Base-by-base conservation (phyloP, 1,139 yeast genomes). In the Geotrichum reessii region DNA sequence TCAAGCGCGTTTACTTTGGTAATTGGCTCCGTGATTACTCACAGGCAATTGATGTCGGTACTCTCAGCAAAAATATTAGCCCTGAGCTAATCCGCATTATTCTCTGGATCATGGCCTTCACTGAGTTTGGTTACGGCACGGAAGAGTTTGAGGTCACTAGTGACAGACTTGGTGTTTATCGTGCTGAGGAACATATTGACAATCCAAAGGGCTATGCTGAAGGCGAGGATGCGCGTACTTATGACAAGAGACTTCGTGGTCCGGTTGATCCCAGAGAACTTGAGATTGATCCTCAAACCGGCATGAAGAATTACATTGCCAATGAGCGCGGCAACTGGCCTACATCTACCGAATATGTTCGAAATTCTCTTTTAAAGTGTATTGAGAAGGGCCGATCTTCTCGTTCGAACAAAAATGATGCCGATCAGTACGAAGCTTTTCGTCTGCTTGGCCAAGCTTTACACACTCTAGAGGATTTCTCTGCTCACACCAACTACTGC, bases 11-110 rank as follows among this genome's bases (percentile, higher is more conserved):
- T 22, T 67, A 67, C 55, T 67, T 66, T 58, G 69, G 70, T 21
- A 67, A 67, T 57, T 67, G 69, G 69, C 63, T 67, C 11, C 60
- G 69, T 19, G 70, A 67, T 53, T 67, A 67, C 48, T 66, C 69
- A 8, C 69, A 67, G 58, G 68, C 68, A 19, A 61, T 67, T 11
- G 69, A 67, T 49, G 66, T 66, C n/a, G 69, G 66, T 8, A 63
- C 68, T 2, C 59, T 67, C 27, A 60, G 62, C 33, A 61, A 62
- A 53, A 66, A 67, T 2, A 57, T 67, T 21, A 61, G 61, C 22
- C 57, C 64, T 2, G 68, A 64, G 37, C 50, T 66, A 27, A 60
- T 67, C 44, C 60, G 65, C 9, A 50, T 65, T 14, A 52, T 66
- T 22, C 61, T 67, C n/a, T 65, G 69, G 68, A 60, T 66, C 31